Base-by-base conservation (phyloP, 1,139 yeast genomes). In the Saccharomyces hybrid region DNA sequence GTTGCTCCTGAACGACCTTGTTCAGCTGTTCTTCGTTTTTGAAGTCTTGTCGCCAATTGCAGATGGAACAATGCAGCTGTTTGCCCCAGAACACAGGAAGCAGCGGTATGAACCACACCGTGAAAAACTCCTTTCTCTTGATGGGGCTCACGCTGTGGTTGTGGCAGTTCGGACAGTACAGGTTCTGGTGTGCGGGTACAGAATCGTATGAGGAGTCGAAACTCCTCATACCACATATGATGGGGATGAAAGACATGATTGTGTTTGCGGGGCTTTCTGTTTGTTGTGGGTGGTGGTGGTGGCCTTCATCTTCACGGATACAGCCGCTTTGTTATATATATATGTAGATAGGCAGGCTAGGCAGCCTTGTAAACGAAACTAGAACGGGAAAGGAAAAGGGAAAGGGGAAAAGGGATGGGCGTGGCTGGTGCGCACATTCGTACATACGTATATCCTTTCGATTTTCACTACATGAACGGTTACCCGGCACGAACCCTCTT, bases 51-150 rank as follows among this genome's bases (percentile, higher is more conserved):
- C 73, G 61, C 80, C 80, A 77, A 46, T 72, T 68, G 59, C 81
- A 78, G 11, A 75, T 74, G 11, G 70, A 65, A 55, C 81, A 78
- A 27, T 64, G 69, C 46, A 78, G 62, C 51, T 74, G 77, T 55
- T 74, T 75, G 3, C 79, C 79, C 77, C 78, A 77, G 55, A 69
- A 70, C 6, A 77, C 59, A 0, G 82, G 82, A 3, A 78, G 66
- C 23, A 78, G 50, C 1, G 82, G 82, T 4, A 78, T 63, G 54
- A 72, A 78, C 69, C 78, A 78, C 23, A 78, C 55, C 0, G 79
- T 70, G 57, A 78, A 70, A 58, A 78, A 78, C 60, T 77, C 77
- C 48, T 74, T 73, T 52, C 75, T 66, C 58, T 77, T 76, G 9
- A 72, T 64, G 0, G 80, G 78, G 27, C 62, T 59, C 9, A 77